Evolutionary conservation across 2,329 filamentous ascomycete species (phyloP).

Genomic region (Apiospora koreana): DNA sequence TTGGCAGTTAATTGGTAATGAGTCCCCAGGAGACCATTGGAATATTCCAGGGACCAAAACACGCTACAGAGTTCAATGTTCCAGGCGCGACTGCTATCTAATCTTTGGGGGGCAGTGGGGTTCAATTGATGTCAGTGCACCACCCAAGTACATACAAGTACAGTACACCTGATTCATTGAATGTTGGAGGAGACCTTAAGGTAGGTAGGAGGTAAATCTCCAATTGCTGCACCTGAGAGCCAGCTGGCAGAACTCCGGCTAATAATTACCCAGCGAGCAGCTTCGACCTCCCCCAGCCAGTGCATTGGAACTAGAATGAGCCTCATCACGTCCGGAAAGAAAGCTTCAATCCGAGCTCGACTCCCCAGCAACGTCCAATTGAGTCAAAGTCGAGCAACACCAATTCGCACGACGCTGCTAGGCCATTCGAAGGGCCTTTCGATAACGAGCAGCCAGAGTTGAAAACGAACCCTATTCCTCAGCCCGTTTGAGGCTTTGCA

Average conservation of each 20-base stretch:
- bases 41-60: not conserved
- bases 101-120: not conserved
- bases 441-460: not conserved
- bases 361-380: constrained; percentile 7
- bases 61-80: not conserved
- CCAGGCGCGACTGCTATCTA: constrained; percentile 6
- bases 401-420: constrained; percentile 4
- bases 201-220: too few relatives aligned
- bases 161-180: too few relatives aligned
- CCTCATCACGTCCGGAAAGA: constrained; percentile 3
- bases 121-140: not conserved
- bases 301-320: not conserved
- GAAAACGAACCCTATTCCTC: constrained; percentile 7
- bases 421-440: constrained; percentile 8
- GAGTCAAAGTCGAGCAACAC: not conserved
- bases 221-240: not conserved
- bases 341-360: constrained; percentile 4
- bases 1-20: not conserved
- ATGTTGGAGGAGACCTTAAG: too few relatives aligned
- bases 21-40: not conserved
- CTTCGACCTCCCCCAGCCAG: not conserved
- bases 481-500: constrained; percentile 23
- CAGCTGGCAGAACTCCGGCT: constrained; percentile 4
- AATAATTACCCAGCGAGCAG: not conserved
- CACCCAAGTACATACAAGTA: not conserved